phyloP scores from a whole-genome alignment of 2,329 filamentous ascomycete genomes.

The Alternaria hordeiaustralica region DNA sequence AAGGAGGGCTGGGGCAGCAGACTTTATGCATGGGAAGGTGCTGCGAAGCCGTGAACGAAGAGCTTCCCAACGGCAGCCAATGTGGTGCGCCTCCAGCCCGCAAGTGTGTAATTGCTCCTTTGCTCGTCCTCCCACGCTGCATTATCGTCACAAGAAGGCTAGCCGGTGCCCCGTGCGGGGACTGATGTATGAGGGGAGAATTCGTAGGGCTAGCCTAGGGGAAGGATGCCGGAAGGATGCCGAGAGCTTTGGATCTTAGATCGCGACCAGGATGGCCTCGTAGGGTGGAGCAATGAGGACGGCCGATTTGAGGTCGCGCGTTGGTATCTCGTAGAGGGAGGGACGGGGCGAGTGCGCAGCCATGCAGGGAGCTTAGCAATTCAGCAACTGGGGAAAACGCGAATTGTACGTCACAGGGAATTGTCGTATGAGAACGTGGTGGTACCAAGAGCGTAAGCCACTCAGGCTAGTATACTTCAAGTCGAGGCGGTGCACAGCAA shows the following conservation, averaged over 20 bases:
- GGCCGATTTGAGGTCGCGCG: not conserved
- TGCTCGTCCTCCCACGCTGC: not conserved
- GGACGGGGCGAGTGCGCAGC: not conserved
- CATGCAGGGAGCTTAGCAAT: not conserved
- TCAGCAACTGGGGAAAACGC: not conserved
- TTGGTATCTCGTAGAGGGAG: not conserved
- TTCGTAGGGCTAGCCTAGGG: not conserved
- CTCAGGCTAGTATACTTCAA: not conserved
- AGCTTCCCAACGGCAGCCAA: not conserved
- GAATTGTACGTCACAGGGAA: not conserved
- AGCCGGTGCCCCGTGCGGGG: constrained; percentile 1
- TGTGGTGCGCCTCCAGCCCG: not conserved
- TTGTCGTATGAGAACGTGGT: not conserved
- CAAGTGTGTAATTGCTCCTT: not conserved
- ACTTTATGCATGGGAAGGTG: not conserved
- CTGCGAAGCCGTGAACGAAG: not conserved
- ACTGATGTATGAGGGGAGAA: not conserved
- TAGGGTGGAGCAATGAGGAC: not conserved
- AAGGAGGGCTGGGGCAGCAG: not conserved
- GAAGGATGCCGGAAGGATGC: not conserved
- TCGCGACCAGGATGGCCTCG: not conserved
- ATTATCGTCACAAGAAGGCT: not conserved
- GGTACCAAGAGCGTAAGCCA: not conserved
- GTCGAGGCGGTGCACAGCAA: not conserved
- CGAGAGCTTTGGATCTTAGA: not conserved